Percentiles rank a stretch among this genome's conserved stretches.
Evolutionary conservation across 345 rosid species (phyloP).

Genomic region (Turritis glabra): DNA sequence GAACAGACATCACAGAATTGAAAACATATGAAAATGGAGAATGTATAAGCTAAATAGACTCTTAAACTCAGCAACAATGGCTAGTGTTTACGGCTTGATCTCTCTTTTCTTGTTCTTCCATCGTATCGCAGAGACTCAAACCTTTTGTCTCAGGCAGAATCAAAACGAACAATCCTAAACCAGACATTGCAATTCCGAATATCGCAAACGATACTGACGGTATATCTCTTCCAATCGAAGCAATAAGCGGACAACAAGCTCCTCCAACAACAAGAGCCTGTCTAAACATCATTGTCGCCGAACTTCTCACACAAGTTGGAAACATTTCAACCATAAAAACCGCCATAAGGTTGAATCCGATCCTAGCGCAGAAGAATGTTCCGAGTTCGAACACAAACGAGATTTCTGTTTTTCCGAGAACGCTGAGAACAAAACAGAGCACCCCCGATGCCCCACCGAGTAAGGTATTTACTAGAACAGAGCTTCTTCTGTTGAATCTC

Average conservation of each 20-base stretch:
- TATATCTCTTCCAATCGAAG: slow-evolving; percentile 34
- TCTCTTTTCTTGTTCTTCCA: slow-evolving; percentile 45
- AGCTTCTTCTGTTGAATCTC: slow-evolving; percentile 40
- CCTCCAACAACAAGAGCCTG: slow-evolving; percentile 45
- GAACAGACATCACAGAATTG: neutral
- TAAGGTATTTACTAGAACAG: slow-evolving; percentile 35
- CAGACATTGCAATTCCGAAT: slow-evolving; percentile 33
- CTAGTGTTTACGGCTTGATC: slow-evolving; percentile 17
- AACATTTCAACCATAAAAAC: slow-evolving; percentile 54
- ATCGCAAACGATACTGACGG: slow-evolving; percentile 35
- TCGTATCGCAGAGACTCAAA: slow-evolving; percentile 37
- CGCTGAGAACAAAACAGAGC: slow-evolving; percentile 31
- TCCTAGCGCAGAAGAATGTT: slow-evolving; percentile 52
- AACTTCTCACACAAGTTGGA: slow-evolving; percentile 56
- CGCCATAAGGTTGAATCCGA: slow-evolving; percentile 42
- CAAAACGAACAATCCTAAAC: slow-evolving; percentile 37
- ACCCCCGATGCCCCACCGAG: slow-evolving; percentile 45
- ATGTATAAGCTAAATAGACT: slow-evolving; percentile 3
- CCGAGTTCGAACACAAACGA: slow-evolving; percentile 49
- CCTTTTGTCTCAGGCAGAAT: slow-evolving; percentile 45
- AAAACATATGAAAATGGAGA: slow-evolving; percentile 3
- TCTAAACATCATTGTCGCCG: slow-evolving; percentile 46
- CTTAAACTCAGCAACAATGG: neutral
- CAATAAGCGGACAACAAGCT: slow-evolving; percentile 42
- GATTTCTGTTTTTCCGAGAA: neutral